Base-by-base conservation (phyloP, 2,329 filamentous ascomycete genomes). In the Aspergillus phoenicis region DNA sequence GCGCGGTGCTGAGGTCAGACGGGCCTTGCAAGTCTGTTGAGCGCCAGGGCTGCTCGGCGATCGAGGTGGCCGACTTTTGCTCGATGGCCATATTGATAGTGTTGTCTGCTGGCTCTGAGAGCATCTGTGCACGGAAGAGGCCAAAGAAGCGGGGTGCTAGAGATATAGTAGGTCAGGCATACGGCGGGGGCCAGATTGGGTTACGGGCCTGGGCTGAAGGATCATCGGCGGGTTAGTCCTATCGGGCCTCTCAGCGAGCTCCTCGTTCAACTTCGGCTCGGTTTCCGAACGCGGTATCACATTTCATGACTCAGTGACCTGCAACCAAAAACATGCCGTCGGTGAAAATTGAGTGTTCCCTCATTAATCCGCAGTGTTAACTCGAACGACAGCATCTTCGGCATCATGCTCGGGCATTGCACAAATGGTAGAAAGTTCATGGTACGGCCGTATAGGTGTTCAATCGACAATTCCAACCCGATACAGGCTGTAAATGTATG, bases 141-240 rank as follows among this genome's bases (percentile, higher is more conserved):
- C 33, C 33, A 36, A 15, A 13, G 20, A 10, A 20, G 20, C 20
- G n/a, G 20, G 41, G 17, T 3, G 61, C 68, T n/a, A 54, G 56
- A 0, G 60, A 33, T 45, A 45, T 45, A 45, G 10, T 45, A 10
- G 41, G 17, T 45, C 41, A 43, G 17, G 41, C 41, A 20, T 20
- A 43, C 11, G 20, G 41, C 41, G 41, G 41, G 41, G n/a, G 20
- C 41, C 41, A 24, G 41, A 45, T 45, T 24, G 41, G 41, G 41
- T 45, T 45, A 45, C 20, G 41, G 41, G 20, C 41, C 7, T 20
- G 22, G 41, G 20, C 20, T 22, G 41, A 45, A 24, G 41, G 41
- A 43, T 45, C 41, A 43, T 45, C 41, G 41, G 41, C 4, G 10
- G 41, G 6, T 13, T n/a, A 10, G 20, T 13, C 41, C 41, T 45